Base-by-base conservation (phyloP, 345 rosid genomes). In the Murraya paniculata region DNA sequence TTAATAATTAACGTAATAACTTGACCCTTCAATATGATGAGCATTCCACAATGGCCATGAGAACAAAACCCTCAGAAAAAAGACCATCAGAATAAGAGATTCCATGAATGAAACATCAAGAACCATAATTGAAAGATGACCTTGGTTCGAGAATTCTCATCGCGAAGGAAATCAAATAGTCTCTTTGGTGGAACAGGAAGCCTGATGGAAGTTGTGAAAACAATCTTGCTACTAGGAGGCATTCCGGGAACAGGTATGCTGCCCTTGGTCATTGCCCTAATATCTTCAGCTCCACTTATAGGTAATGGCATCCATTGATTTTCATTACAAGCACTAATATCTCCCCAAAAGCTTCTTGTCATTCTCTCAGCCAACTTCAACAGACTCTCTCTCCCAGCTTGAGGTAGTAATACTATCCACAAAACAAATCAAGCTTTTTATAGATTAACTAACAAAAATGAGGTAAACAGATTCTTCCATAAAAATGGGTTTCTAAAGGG, bases 291-390 rank as follows among this genome's bases (percentile, higher is more conserved):
- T 39, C 77, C 84, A 33, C 1, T 5, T 22, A 60, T 7, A 45
- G 81, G 79, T 9, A 85, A 65, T 13, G 80, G 56, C 66, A 25
- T 62, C 95, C 95, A 91, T 0, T 28, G 9, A 30, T 85, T 82
- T n/a, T 45, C 41, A 16, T 24, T 55, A 0, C 76, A 78, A 41
- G 81, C 80, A 66, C 74, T 64, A 1, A 75, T 3, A 7, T 79
- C 81, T 19, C n/a, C 45, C 67, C 81, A 84, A 64, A 80, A 91
- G 28, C 36, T 81, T 57, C 77, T 78, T 45, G 71, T 77, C 89
- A 89, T 84, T 30, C 82, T 83, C 33, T 78, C 88, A 5, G 82
- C 77, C 58, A 89, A 72, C 81, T 79, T 83, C 64, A 91, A 30
- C 62, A 88, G 30, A 25, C 79, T 80, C 25, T 11, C 68, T 64